phyloP scores from a whole-genome alignment of 768 basidiomycete genomes.

The Pholiota conissans region DNA sequence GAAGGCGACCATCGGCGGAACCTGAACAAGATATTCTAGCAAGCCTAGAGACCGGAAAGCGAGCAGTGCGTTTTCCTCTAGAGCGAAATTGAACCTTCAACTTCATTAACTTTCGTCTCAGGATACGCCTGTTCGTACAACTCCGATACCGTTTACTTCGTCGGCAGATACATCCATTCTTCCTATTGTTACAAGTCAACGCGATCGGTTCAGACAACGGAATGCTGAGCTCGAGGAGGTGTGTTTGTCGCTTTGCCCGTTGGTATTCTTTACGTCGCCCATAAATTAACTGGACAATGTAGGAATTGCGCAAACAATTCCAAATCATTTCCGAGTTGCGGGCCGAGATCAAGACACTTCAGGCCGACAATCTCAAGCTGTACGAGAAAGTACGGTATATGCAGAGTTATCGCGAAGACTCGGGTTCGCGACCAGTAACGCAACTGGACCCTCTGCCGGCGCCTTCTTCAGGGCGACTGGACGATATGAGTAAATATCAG shows the following conservation, averaged over 20 bases:
- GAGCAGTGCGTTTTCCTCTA: conserved; percentile 37
- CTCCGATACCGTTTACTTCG: conserved; percentile 69
- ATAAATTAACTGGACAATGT: conserved; percentile 4
- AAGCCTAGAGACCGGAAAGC: conserved; percentile 70
- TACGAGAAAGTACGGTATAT: conserved; percentile 99
- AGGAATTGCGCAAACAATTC: conserved; percentile 96
- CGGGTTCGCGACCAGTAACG: conserved; percentile 52
- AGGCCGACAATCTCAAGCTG: conserved; percentile 94
- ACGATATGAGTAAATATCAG: conserved; percentile 87
- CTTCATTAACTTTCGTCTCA: conserved; percentile 4
- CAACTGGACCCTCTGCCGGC: conserved; percentile 70
- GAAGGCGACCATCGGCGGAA: conserved; percentile 28
- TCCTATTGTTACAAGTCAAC: conserved; percentile 97
- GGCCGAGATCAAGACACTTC: conserved; percentile 86
- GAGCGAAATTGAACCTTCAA: neutral
- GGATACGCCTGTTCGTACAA: conserved; percentile 42
- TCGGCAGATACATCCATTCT: conserved; percentile 92
- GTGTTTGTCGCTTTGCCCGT: conserved; percentile 16
- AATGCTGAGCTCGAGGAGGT: conserved; percentile 98
- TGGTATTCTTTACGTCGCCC: neutral
- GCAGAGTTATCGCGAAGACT: conserved; percentile 90
- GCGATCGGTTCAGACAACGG: conserved; percentile 96
- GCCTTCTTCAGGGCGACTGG: conserved; percentile 39
- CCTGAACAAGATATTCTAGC: conserved; percentile 60
- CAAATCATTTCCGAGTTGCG: conserved; percentile 94